Evolutionary conservation across 768 basidiomycete genomes (phyloP).

Genomic region (Phylloporus rhodoxanthus): DNA sequence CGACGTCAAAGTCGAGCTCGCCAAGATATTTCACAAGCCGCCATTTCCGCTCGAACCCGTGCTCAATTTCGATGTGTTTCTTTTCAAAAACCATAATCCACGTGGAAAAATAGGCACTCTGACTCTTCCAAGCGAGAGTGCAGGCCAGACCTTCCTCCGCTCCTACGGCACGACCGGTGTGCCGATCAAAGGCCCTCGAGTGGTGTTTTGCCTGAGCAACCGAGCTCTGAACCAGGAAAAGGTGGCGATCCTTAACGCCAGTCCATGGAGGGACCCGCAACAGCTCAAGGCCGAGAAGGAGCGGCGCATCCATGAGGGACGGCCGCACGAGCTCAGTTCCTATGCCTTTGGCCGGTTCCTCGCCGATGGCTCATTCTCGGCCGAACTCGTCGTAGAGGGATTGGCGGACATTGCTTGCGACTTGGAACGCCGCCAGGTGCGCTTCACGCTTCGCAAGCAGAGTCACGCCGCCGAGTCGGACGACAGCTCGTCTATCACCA

Average conservation of each 20-base stretch:
- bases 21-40: constrained; percentile 29
- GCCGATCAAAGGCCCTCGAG: constrained; percentile 19
- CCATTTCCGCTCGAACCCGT: constrained; percentile 25
- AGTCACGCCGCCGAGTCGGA: constrained; percentile 7
- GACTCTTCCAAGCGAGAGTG: constrained; percentile 21
- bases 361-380: constrained; percentile 30
- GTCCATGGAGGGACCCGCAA: constrained; percentile 29
- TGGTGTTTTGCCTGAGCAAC: constrained; percentile 20
- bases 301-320: constrained; percentile 17
- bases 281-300: constrained; percentile 22
- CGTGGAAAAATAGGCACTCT: constrained; percentile 29
- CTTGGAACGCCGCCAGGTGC: constrained; percentile 27
- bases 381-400: constrained; percentile 26
- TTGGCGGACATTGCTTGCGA: constrained; percentile 33
- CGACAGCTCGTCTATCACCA: background rate
- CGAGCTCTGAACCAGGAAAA: constrained; percentile 19
- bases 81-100: constrained; percentile 22
- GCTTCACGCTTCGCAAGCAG: constrained; percentile 29
- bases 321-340: constrained; percentile 17
- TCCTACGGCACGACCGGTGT: constrained; percentile 25
- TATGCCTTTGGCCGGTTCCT: constrained; percentile 36
- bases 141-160: constrained; percentile 23
- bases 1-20: constrained; percentile 31
- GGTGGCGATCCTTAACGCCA: constrained; percentile 21
- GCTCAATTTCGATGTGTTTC: constrained; percentile 32